Percentiles rank a stretch among this genome's conserved stretches.
Conservation (phyloP, 2,329 filamentous ascomycete species). For the Curvularia hawaiiensis region DNA sequence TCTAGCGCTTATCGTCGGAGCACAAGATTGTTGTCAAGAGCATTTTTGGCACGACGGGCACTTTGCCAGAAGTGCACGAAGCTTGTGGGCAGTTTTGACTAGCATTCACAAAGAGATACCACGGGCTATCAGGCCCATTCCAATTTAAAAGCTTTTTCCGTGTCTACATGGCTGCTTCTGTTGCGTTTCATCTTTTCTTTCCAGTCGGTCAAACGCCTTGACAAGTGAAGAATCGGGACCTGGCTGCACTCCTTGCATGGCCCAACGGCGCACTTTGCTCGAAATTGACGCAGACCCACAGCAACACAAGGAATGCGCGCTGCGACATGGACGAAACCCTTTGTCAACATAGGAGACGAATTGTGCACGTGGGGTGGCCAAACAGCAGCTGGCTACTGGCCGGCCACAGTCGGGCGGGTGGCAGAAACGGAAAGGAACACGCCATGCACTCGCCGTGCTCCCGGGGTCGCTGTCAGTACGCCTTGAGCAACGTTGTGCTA, state of each 20-base stretch:
- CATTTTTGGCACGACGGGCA: constrained; percentile 32
- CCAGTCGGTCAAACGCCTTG: neutral
- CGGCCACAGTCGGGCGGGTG: constrained; percentile 3
- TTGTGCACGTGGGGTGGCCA: constrained; percentile 21
- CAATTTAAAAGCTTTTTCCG: constrained; percentile 24
- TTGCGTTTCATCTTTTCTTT: constrained; percentile 2
- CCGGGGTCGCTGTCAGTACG: constrained; percentile 18
- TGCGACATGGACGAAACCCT: constrained; percentile 7
- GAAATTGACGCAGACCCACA: constrained; percentile 24
- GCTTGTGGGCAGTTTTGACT: constrained; percentile 19
- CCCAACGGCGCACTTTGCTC: constrained; percentile 4
- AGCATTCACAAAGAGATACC: constrained; percentile 34
- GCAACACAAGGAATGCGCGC: constrained; percentile 9
- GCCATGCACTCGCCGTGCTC: constrained; percentile 11
- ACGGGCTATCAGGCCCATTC: constrained; percentile 30
- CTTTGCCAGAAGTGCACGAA: constrained; percentile 41
- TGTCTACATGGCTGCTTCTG: constrained; percentile 10
- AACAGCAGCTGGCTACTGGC: constrained; percentile 14
- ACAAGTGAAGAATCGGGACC: neutral
- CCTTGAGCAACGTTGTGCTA: constrained; percentile 17
- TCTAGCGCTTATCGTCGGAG: constrained; percentile 19
- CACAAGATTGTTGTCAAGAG: constrained; percentile 20
- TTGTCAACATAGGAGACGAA: constrained; percentile 9
- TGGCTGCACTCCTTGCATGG: constrained; percentile 15
- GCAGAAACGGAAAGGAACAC: neutral